Percentiles rank a stretch among this genome's conserved stretches.
These are phyloP conservation scores for Parafenestella ontariensis DNA, from an alignment of 2,329 filamentous ascomycete species.

Conservation along the genomic window DNA sequence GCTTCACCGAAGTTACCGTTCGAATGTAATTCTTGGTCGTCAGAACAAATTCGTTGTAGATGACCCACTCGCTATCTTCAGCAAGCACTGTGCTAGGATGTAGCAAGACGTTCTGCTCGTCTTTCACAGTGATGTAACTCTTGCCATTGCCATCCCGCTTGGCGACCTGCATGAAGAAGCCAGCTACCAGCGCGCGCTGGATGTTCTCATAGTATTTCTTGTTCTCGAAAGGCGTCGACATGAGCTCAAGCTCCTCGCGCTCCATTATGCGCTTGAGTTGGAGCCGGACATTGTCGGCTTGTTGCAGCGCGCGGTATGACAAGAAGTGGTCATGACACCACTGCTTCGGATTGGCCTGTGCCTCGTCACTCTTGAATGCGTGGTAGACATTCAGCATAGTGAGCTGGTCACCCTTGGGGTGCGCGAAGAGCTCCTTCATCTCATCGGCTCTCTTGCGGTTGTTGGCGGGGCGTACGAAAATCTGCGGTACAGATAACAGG, in stretches of 20 bases:
- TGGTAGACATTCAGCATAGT: slow-evolving; percentile 98
- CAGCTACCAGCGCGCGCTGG: slow-evolving; percentile 85
- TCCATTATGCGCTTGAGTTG: slow-evolving; percentile 98
- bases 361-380: slow-evolving; percentile 81
- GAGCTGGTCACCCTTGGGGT: slow-evolving; percentile 92
- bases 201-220: slow-evolving; percentile 99
- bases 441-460: slow-evolving; percentile 92
- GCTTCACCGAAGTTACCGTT: slow-evolving; percentile 87
- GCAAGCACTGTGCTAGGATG: slow-evolving; percentile 91
- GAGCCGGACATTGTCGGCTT: slow-evolving; percentile 89
- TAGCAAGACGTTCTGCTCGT: slow-evolving; percentile 90
- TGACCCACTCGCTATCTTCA: slow-evolving; percentile 91
- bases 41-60: slow-evolving; percentile 98
- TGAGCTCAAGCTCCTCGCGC: slow-evolving; percentile 80
- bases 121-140: slow-evolving; percentile 94
- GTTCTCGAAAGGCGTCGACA: slow-evolving; percentile 89
- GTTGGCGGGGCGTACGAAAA: slow-evolving; percentile 86
- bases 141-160: slow-evolving; percentile 90
- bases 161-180: slow-evolving; percentile 99
- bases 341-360: slow-evolving; percentile 77
- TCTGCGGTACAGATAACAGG: slow-evolving; percentile 89
- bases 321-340: slow-evolving; percentile 99
- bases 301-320: slow-evolving; percentile 84
- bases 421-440: slow-evolving; percentile 94
- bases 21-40: slow-evolving; percentile 98